Evolutionary conservation across 768 basidiomycete species (phyloP), one percentile per base, ranked within the genome.

Genomic region (Suillus sp.): DNA sequence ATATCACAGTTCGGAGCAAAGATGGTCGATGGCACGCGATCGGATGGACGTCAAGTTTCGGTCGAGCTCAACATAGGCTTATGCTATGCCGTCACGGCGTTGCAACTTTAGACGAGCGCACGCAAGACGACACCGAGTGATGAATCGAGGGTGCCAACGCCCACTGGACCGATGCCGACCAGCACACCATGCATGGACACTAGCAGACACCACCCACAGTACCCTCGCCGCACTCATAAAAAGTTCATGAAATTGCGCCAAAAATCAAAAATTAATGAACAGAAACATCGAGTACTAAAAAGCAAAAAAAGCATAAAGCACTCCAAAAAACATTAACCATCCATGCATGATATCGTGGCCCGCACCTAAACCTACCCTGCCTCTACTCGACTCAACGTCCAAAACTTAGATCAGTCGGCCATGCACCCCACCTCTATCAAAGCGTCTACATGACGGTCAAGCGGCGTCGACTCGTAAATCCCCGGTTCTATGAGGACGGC

Each of bases 301-400:
- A 50, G 48, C 22, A 50, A 50, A 50, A 25, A 25, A 50, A 16
- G 8, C 27, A 50, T 27, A 25, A 25, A 47, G 6, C 48, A 16
- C 25, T 27, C 25, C 47, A 27, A 50, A 50, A 48, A 50, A 7
- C 25, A 50, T 50, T 50, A 50, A 50, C 48, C 25, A 50, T 50
- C 14, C 25, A 50, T 27, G 51, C 54, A 37, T 56, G 35, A 56
- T 37, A 37, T 56, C 35, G 35, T 56, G 35, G 22, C 35, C 55
- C 54, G 54, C 25, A 18, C 25, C 55, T 38, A 22, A 27, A 27
- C 25, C 10, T 38, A 13, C 13, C 20, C 51, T 42, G 20, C 40
- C 27, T 45, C 43, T 45, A 43, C 25, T 42, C 40, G 8, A 40
- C 14, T 18, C 40, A 47, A 22, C 45, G 47, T 48, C 22, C 25